These are phyloP conservation scores for Parachlorella kessleri DNA, from an alignment of 139 green algal species.

Conservation along the genomic window DNA sequence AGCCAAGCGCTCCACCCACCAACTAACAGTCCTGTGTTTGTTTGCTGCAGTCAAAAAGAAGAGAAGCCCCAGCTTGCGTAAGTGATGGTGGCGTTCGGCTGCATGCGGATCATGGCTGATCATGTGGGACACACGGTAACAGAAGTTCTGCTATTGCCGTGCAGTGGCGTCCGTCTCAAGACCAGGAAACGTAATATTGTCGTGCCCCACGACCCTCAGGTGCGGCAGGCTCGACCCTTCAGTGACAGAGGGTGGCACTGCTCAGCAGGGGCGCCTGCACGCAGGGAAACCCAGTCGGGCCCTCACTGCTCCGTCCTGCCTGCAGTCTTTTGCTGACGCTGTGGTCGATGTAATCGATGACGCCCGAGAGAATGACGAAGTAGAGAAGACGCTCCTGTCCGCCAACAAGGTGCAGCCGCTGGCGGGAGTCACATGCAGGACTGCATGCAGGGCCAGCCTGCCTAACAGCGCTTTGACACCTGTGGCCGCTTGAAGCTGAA, in stretches of 20 bases:
- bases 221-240: neutral
- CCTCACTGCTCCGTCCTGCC: too few relatives aligned
- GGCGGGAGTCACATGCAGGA: too few relatives aligned
- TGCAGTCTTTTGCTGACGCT: slow-evolving; percentile 86
- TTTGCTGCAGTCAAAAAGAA: slow-evolving; percentile 77
- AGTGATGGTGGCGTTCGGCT: slow-evolving; percentile 55
- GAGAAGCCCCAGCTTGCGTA: slow-evolving; percentile 91
- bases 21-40: neutral
- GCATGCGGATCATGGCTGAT: too few relatives aligned
- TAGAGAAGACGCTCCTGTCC: slow-evolving; percentile 76
- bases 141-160: too few relatives aligned
- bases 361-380: slow-evolving; percentile 52
- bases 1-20: neutral
- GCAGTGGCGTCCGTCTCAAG: slow-evolving; percentile 92
- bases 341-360: slow-evolving; percentile 87
- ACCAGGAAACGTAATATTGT: slow-evolving; percentile 97
- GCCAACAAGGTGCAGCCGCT: slow-evolving; percentile 77
- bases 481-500: too few relatives aligned
- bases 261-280: neutral
- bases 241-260: neutral
- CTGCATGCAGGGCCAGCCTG: too few relatives aligned
- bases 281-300: neutral
- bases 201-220: slow-evolving; percentile 87
- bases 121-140: too few relatives aligned
- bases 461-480: too few relatives aligned